These are phyloP conservation scores for Poterioochromonas sp. DNA, from an alignment of 352 stramenopile species.

Conservation along the genomic window DNA sequence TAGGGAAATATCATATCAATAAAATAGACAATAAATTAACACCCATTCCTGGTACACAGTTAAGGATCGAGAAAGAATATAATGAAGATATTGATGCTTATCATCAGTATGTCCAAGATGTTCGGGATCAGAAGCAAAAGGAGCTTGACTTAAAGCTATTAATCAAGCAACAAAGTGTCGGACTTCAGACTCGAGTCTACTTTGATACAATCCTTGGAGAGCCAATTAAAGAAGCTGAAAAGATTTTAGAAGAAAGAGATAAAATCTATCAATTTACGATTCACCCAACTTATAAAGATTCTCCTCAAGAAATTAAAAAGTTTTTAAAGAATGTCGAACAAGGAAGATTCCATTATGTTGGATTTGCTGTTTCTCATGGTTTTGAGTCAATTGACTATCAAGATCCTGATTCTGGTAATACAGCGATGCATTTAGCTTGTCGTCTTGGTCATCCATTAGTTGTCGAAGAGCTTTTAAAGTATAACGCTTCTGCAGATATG, in stretches of 20 bases:
- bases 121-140: not conserved
- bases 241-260: conserved; percentile 16
- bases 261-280: not conserved
- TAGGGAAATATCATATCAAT: not conserved
- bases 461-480: conserved; percentile 30
- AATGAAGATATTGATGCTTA: not conserved
- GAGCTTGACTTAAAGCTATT: not conserved
- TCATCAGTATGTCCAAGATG: not conserved
- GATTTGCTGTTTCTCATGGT: conserved; percentile 20
- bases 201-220: conserved; percentile 15
- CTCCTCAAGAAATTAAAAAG: not conserved
- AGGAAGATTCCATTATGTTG: conserved; percentile 8
- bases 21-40: conserved; percentile 1
- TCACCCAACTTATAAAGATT: not conserved
- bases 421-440: not conserved
- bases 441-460: not conserved
- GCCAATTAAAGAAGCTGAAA: not conserved
- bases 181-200: conserved; percentile 1
- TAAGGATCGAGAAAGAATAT: conserved; percentile 22
- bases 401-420: conserved; percentile 14
- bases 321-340: conserved; percentile 7
- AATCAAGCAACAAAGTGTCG: not conserved
- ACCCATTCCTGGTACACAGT: conserved; percentile 25
- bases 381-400: conserved; percentile 25
- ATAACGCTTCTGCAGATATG: not conserved